A percentile compares a stretch with the other conserved stretches of the same genome.
These are phyloP conservation scores for Dissophora ornata DNA, from an alignment of 192 early-diverging fungal species.

Conservation along the genomic window DNA sequence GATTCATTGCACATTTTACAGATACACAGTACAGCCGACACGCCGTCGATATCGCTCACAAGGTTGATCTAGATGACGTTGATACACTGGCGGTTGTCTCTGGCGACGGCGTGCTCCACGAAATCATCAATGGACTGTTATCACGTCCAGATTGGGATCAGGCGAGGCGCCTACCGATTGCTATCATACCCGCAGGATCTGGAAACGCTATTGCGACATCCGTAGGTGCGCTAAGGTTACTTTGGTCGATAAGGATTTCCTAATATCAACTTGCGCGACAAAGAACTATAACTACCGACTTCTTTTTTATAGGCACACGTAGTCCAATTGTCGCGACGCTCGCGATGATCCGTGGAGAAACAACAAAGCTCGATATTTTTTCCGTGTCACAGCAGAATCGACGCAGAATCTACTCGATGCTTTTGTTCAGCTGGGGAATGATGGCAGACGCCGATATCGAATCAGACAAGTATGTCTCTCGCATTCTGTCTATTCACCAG, in stretches of 20 bases:
- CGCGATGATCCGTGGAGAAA: constrained; percentile 61
- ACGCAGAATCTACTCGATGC: constrained; percentile 60
- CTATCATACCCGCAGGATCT: constrained; percentile 58
- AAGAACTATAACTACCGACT: too few species aligned
- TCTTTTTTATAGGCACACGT: constrained; percentile 6
- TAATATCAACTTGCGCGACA: neutral
- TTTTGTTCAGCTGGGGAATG: constrained; percentile 68
- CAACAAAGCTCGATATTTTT: constrained; percentile 66
- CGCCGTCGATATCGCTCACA: constrained; percentile 44
- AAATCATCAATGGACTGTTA: constrained; percentile 60
- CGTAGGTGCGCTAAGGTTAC: constrained; percentile 36
- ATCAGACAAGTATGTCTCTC: constrained; percentile 57
- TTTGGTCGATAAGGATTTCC: neutral
- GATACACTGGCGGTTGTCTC: constrained; percentile 39
- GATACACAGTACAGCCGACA: constrained; percentile 43
- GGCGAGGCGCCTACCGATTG: constrained; percentile 29
- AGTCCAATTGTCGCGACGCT: constrained; percentile 56
- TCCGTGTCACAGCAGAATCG: constrained; percentile 57
- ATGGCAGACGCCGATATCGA: constrained; percentile 71
- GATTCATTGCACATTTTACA: constrained; percentile 2
- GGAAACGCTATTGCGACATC: constrained; percentile 62
- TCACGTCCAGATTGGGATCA: constrained; percentile 38
- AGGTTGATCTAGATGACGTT: constrained; percentile 19
- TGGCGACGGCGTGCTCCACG: constrained; percentile 64
- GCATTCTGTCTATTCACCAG: too few species aligned